phyloP scores from a whole-genome alignment of 2,329 filamentous ascomycete genomes.

The Zasmidium angulare region DNA sequence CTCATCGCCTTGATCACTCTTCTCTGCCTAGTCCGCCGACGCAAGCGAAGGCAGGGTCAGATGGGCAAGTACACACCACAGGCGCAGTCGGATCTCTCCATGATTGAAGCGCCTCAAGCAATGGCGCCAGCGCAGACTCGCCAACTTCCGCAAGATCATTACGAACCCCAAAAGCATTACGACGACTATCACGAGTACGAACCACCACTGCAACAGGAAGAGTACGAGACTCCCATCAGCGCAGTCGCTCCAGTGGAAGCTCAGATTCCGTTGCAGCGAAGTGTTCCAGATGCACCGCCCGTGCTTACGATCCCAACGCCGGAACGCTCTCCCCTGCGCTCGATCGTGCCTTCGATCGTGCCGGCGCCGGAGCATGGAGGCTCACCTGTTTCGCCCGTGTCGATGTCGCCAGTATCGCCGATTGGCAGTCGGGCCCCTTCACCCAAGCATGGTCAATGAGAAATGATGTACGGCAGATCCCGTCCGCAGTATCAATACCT shows the following conservation, averaged over 20 bases:
- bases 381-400: constrained; percentile 9
- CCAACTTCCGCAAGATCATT: neutral
- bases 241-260: constrained; percentile 6
- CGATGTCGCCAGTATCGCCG: constrained; percentile 13
- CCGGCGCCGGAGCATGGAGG: constrained; percentile 9
- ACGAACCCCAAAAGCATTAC: neutral
- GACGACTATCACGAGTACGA: constrained; percentile 7
- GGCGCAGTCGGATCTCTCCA: constrained; percentile 19
- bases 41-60: constrained; percentile 2
- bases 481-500: neutral
- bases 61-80: constrained; percentile 15
- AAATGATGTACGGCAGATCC: neutral
- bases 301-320: constrained; percentile 12
- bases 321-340: constrained; percentile 5
- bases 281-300: constrained; percentile 5
- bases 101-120: constrained; percentile 17
- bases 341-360: constrained; percentile 14
- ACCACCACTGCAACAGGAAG: constrained; percentile 1
- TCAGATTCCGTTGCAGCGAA: neutral
- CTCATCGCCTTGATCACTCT: constrained; percentile 13
- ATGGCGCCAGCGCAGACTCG: constrained; percentile 1
- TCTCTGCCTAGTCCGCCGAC: constrained; percentile 11
- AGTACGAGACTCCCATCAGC: constrained; percentile 11
- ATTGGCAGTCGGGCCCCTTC: constrained; percentile 12
- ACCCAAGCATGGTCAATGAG: neutral